Conservation (phyloP, 495 filamentous ascomycete genomes). For the Penicillium crystallinum region DNA sequence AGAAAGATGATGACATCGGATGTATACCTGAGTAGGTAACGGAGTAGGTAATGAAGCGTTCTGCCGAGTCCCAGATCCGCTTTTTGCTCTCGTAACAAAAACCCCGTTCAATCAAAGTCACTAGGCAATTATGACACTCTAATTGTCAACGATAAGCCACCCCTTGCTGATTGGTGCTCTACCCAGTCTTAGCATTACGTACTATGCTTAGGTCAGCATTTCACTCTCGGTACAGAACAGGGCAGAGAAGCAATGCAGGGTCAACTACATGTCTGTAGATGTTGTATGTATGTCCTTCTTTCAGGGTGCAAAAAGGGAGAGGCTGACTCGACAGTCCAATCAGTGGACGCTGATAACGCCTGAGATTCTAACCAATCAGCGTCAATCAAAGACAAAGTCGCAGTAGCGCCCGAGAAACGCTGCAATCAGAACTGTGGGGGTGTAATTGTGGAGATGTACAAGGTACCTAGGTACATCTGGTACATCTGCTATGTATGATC, state of each 20-base stretch:
- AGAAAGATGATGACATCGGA: constrained; percentile 16
- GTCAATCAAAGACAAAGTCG: neutral
- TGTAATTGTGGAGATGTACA: neutral
- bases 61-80: constrained; percentile 16
- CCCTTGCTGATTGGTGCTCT: constrained; percentile 14
- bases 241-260: no score
- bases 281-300: no score
- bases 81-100: constrained; percentile 28
- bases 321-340: no score
- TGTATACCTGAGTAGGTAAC: no score
- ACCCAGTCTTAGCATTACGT: constrained; percentile 23
- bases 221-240: no score
- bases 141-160: constrained; percentile 30
- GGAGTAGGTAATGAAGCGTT: no score
- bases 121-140: constrained; percentile 11
- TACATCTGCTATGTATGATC: no score
- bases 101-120: constrained; percentile 4
- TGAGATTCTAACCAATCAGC: constrained; percentile 9
- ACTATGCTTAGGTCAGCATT: constrained; percentile 12
- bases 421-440: constrained; percentile 8
- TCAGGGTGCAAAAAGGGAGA: no score
- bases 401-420: constrained; percentile 7
- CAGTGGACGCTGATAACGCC: constrained; percentile 14
- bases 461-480: no score
- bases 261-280: no score